Evolutionary conservation across 2,329 filamentous ascomycete species (phyloP).

Genomic region (Chaetomiaceae sp.): DNA sequence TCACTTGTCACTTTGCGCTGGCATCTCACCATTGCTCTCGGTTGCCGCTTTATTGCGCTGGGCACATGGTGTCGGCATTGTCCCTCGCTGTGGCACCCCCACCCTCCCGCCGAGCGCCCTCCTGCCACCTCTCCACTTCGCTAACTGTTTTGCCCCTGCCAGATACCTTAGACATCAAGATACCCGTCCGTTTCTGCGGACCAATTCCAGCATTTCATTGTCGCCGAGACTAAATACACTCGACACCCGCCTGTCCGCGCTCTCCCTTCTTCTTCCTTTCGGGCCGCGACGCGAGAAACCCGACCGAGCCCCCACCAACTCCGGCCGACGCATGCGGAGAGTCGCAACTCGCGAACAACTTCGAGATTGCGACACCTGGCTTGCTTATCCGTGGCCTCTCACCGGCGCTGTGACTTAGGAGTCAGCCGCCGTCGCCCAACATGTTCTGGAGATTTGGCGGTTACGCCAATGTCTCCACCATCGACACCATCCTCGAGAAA

Average conservation of each 20-base stretch:
- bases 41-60: neutral
- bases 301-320: neutral
- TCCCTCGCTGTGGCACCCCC: constrained; percentile 2
- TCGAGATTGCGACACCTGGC: neutral
- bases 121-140: neutral
- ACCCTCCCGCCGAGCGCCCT: constrained; percentile 4
- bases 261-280: neutral
- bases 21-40: neutral
- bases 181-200: constrained; percentile 23
- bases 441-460: constrained; percentile 99
- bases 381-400: constrained; percentile 1
- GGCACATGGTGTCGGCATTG: neutral
- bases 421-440: constrained; percentile 43
- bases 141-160: constrained; percentile 14
- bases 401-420: constrained; percentile 30
- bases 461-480: constrained; percentile 94
- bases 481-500: constrained; percentile 96
- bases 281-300: neutral
- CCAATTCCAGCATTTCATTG: constrained; percentile 15
- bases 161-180: constrained; percentile 26
- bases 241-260: neutral
- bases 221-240: constrained; percentile 6
- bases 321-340: constrained; percentile 14
- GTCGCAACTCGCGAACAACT: neutral
- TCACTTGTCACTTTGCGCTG: neutral